Base-by-base conservation (phyloP, 164 flowering plant genomes). In the Vitis rupestris region DNA sequence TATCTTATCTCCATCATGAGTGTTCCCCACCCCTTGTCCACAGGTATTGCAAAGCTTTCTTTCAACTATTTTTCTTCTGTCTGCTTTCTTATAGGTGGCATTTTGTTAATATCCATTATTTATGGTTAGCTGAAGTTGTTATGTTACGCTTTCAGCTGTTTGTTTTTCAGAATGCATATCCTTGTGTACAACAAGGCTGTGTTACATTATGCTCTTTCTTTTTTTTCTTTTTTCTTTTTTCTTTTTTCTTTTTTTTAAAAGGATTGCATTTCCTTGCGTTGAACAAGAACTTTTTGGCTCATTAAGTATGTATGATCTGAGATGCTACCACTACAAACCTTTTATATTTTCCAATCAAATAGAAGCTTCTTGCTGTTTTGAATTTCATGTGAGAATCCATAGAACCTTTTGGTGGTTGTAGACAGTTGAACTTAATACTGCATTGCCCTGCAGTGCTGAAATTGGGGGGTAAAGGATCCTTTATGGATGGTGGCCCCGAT, bases 11-110 rank as follows among this genome's bases (percentile, higher is more conserved):
- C 3, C 83, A 82, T 50, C 83, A 79, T 54, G 85, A 78, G 59
- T 82, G 83, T 44, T 59, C 10, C 15, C 85, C 83, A 16, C 80
- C 83, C 23, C 65, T 80, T 23, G 76, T 82, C 69, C 83, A 82
- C 72, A 82, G 83, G 81, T 80, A 75, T 14, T 48, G 3, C 12
- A 9, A 66, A 65, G 27, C 68, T 51, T 54, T 7, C 27, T 47
- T 23, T 37, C 70, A 64, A 8, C 19, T 52, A 54, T 67, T 16
- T 19, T 61, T 49, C 27, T 70, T 48, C 29, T 14, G 8, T 1
- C 17, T 57, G 17, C 9, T 65, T 52, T 30, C 29, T 52, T 9
- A 10, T 1, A 27, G 59, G 13, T 50, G 53, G 17, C 8, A 50
- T 30, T 10, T 11, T 65, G 44, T 6, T 59, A 15, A 10, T 59